These are phyloP conservation scores for Crithidia brevicula DNA, from an alignment of 208 protist genomes.

Conservation along the genomic window DNA sequence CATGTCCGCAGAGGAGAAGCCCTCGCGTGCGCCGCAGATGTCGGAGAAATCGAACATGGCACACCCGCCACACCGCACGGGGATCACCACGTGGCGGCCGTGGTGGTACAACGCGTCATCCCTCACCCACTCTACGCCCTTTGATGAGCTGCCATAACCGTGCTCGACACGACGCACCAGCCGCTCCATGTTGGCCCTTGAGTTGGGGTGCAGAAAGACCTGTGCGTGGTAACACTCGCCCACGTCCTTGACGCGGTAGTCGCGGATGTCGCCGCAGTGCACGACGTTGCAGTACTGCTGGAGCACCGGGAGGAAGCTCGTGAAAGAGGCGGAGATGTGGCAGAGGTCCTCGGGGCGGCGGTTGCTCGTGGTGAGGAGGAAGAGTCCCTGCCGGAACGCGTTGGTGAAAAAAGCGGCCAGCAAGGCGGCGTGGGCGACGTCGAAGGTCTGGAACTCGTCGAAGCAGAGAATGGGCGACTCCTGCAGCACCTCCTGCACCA, in stretches of 20 bases:
- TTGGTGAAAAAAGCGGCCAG: constrained; percentile 79
- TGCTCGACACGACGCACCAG: constrained; percentile 64
- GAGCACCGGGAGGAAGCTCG: constrained; percentile 59
- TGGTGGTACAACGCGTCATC: constrained; percentile 65
- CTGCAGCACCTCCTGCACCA: constrained; percentile 67
- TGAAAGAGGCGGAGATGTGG: constrained; percentile 68
- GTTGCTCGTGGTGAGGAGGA: constrained; percentile 90
- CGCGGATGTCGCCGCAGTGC: constrained; percentile 48
- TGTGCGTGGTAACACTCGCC: constrained; percentile 47
- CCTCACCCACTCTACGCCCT: constrained; percentile 40
- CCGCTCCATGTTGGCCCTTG: constrained; percentile 40
- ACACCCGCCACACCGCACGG: constrained; percentile 65
- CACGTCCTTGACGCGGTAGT: constrained; percentile 58
- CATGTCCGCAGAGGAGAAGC: constrained; percentile 70
- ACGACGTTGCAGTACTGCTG: constrained; percentile 72
- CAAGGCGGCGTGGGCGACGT: constrained; percentile 84
- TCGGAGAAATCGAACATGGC: constrained; percentile 86
- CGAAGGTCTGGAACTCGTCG: constrained; percentile 94
- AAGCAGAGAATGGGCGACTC: constrained; percentile 91
- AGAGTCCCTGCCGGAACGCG: constrained; percentile 73
- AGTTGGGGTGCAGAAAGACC: constrained; percentile 74
- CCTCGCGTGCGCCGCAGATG: constrained; percentile 58
- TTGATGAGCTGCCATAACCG: constrained; percentile 26
- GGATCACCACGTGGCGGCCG: constrained; percentile 69
- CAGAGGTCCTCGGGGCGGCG: constrained; percentile 81